These are phyloP conservation scores for Bromus sterilis DNA, from an alignment of 176 grass and related monocot genomes.

Conservation along the genomic window DNA sequence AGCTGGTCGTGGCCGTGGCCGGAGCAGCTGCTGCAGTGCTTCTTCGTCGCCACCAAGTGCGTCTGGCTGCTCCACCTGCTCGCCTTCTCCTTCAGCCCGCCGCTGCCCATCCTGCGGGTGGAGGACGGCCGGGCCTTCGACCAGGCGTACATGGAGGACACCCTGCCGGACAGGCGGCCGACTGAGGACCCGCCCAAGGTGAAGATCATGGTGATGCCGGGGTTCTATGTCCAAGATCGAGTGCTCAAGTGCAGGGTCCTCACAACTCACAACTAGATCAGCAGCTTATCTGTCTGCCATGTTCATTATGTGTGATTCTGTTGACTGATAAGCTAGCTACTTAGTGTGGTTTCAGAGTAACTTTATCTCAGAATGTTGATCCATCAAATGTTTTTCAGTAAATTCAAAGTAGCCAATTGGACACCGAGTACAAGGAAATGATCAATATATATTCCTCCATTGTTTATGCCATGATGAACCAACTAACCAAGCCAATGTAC, in stretches of 20 bases:
- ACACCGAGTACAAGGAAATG: background rate
- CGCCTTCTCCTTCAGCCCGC: conserved; percentile 70
- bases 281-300: conserved; percentile 15
- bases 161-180: conserved; percentile 41
- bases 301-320: background rate
- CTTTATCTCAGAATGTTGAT: conserved; percentile 1
- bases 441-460: background rate
- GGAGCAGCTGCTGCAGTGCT: conserved; percentile 72
- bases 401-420: background rate
- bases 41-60: conserved; percentile 86
- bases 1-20: conserved; percentile 77
- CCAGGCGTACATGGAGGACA: conserved; percentile 75
- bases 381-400: conserved; percentile 2
- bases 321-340: background rate
- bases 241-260: conserved; percentile 83
- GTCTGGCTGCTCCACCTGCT: conserved; percentile 88
- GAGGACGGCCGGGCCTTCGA: conserved; percentile 50
- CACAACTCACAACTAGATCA: conserved; percentile 19
- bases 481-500: too few species aligned
- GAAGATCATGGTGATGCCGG: conserved; percentile 76
- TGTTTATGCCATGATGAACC: conserved; percentile 23
- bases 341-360: conserved; percentile 1
- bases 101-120: conserved; percentile 47
- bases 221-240: conserved; percentile 75
- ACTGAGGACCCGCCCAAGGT: conserved; percentile 31